These are phyloP conservation scores for Asterophora lycoperdoides DNA, from an alignment of 768 basidiomycete genomes.

Conservation along the genomic window DNA sequence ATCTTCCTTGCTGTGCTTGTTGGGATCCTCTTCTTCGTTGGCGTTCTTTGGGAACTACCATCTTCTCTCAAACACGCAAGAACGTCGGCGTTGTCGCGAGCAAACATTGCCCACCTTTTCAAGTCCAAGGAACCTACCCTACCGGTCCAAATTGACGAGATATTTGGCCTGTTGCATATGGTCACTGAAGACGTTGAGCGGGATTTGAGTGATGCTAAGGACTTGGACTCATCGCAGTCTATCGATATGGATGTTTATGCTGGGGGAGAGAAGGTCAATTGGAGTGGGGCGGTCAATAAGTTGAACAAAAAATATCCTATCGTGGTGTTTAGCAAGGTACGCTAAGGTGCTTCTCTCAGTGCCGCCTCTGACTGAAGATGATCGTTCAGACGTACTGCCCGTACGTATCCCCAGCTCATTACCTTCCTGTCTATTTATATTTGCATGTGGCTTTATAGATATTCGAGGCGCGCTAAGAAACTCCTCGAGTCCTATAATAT, in stretches of 20 bases:
- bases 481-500: slow-evolving; percentile 59
- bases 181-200: slow-evolving; percentile 46
- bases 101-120: slow-evolving; percentile 36
- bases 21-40: slow-evolving; percentile 36
- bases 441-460: slow-evolving; percentile 32
- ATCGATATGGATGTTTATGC: slow-evolving; percentile 55
- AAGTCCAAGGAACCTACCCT: slow-evolving; percentile 23
- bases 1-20: slow-evolving; percentile 34
- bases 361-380: background rate
- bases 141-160: slow-evolving; percentile 43
- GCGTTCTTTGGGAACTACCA: slow-evolving; percentile 40
- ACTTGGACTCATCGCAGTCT: slow-evolving; percentile 44
- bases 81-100: slow-evolving; percentile 33
- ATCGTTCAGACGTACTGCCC: slow-evolving; percentile 62
- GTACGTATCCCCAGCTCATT: slow-evolving; percentile 30
- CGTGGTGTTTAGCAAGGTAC: slow-evolving; percentile 79
- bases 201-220: slow-evolving; percentile 33
- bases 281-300: slow-evolving; percentile 36
- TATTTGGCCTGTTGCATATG: slow-evolving; percentile 68
- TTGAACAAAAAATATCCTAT: slow-evolving; percentile 55
- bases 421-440: background rate
- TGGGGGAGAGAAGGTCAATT: slow-evolving; percentile 39
- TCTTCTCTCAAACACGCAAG: slow-evolving; percentile 30
- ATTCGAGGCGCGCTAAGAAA: slow-evolving; percentile 56
- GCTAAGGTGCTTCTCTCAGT: slow-evolving; percentile 14